These are phyloP conservation scores for Oryza coarctata DNA, from an alignment of 176 grass and related monocot genomes.

Conservation along the genomic window DNA sequence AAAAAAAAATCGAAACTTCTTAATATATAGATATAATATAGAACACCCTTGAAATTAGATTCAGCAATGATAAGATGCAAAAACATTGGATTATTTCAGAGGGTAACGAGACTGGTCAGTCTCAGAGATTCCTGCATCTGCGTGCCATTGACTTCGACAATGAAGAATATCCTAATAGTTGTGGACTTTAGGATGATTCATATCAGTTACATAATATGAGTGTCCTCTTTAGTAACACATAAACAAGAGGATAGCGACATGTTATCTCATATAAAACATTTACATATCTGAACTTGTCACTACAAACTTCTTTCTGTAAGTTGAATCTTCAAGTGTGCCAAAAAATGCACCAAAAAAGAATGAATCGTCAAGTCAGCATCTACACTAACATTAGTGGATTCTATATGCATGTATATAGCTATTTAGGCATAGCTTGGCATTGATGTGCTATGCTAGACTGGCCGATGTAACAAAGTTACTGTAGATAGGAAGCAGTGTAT, in stretches of 20 bases:
- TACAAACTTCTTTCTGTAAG: slow-evolving; percentile 48
- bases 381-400: slow-evolving; percentile 70
- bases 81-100: background rate
- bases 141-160: background rate
- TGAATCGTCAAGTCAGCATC: slow-evolving; percentile 49
- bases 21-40: too few relatives aligned
- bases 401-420: slow-evolving; percentile 59
- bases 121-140: background rate
- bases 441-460: slow-evolving; percentile 37
- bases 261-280: slow-evolving; percentile 56
- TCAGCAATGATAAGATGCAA: background rate
- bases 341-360: background rate
- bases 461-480: slow-evolving; percentile 30
- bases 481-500: slow-evolving; percentile 39
- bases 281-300: slow-evolving; percentile 59
- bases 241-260: slow-evolving; percentile 36
- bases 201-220: background rate
- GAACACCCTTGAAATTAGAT: too few relatives aligned
- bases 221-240: background rate
- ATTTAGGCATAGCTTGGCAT: slow-evolving; percentile 39
- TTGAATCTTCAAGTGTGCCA: slow-evolving; percentile 29
- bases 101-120: background rate
- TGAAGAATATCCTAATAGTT: background rate
- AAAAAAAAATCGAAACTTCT: too few relatives aligned
- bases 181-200: background rate